Conservation (phyloP, 2,329 filamentous ascomycete genomes). For the Fusarium oligoseptatum region DNA sequence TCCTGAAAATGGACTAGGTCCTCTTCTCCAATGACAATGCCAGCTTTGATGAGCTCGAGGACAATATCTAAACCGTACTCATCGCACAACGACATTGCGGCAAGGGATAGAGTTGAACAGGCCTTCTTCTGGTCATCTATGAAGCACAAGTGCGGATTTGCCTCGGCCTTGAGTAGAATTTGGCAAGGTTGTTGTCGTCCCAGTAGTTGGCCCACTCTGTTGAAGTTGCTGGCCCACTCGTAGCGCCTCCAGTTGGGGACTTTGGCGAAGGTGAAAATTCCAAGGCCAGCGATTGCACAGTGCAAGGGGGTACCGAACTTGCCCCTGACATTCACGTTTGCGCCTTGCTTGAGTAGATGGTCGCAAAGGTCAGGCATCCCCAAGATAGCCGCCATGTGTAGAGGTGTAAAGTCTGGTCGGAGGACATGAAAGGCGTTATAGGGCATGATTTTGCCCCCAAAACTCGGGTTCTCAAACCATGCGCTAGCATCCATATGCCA, state of each 20-base stretch:
- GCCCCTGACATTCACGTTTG: not conserved
- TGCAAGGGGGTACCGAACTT: conserved; percentile 11
- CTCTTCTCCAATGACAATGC: not conserved
- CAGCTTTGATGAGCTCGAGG: not conserved
- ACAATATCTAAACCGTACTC: not conserved
- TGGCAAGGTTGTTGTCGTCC: not conserved
- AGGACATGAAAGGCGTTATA: not conserved
- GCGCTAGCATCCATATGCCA: no score
- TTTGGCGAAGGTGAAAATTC: not conserved
- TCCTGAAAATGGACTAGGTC: not conserved
- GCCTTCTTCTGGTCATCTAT: not conserved
- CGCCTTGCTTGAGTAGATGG: not conserved
- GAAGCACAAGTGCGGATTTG: not conserved
- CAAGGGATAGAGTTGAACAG: not conserved
- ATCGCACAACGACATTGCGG: not conserved
- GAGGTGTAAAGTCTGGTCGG: not conserved
- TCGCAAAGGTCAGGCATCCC: conserved; percentile 8
- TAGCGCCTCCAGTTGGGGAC: no score
- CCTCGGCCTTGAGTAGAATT: not conserved
- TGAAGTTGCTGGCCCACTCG: not conserved
- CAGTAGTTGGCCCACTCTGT: not conserved
- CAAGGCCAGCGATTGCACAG: conserved; percentile 1
- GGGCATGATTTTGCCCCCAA: not conserved
- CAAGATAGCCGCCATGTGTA: conserved; percentile 20
- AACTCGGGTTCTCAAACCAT: not conserved